Evolutionary conservation across 2,329 filamentous ascomycete genomes (phyloP).

Genomic region (Amauroascus niger): DNA sequence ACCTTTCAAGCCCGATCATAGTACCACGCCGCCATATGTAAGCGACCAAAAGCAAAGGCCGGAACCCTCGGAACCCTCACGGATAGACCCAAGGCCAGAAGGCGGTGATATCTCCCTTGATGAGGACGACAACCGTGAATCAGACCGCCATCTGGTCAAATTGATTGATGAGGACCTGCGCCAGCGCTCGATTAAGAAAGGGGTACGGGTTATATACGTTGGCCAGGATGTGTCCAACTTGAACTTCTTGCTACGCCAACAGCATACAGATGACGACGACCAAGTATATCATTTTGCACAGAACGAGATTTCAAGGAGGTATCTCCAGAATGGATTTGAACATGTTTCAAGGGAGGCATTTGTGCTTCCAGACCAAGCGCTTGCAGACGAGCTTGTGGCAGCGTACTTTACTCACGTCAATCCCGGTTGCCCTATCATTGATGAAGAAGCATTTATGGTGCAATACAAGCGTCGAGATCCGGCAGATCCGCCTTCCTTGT

Average conservation of each 20-base stretch:
- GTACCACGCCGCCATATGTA: neutral
- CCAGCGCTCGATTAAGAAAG: slow-evolving; percentile 39
- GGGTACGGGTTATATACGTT: slow-evolving; percentile 45
- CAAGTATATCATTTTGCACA: slow-evolving; percentile 38
- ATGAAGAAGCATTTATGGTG: slow-evolving; percentile 44
- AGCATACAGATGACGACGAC: slow-evolving; percentile 33
- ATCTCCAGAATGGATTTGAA: slow-evolving; percentile 37
- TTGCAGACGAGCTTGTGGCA: slow-evolving; percentile 43
- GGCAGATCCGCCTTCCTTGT: slow-evolving; percentile 38
- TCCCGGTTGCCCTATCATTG: slow-evolving; percentile 44
- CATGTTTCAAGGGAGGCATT: slow-evolving; percentile 42
- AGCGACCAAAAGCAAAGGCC: neutral
- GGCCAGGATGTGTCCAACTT: slow-evolving; percentile 49
- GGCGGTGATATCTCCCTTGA: slow-evolving; percentile 27
- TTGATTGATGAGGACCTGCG: slow-evolving; percentile 43
- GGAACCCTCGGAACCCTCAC: slow-evolving; percentile 19
- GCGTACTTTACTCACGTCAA: slow-evolving; percentile 46
- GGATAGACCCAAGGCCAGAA: slow-evolving; percentile 21
- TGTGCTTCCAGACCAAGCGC: slow-evolving; percentile 39
- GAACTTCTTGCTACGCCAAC: slow-evolving; percentile 46
- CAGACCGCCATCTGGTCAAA: slow-evolving; percentile 42
- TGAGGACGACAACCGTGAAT: slow-evolving; percentile 34
- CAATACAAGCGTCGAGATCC: slow-evolving; percentile 42
- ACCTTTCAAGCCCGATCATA: slow-evolving; percentile 2
- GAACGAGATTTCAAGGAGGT: slow-evolving; percentile 37